Evolutionary conservation across 1,284 basidiomycete genomes (phyloP), one percentile per base, ranked within the genome.

Genomic region (Cryptococcus amylolentus): DNA sequence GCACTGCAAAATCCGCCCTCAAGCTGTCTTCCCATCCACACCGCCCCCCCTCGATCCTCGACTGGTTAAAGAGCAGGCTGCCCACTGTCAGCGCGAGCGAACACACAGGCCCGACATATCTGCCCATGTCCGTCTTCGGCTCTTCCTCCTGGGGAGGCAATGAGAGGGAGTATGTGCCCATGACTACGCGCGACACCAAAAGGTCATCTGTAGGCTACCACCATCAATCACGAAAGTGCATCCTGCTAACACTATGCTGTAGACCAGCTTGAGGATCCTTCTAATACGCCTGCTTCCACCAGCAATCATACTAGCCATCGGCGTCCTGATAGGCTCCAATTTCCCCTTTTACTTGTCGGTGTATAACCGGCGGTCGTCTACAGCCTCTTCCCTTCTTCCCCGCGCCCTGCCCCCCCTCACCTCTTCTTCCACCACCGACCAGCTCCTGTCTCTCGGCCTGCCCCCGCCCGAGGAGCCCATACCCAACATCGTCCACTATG

Each of bases 401-500:
- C 42, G 52, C 8, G 44, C 60, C 5, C 55, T 71, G 12, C 64
- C 65, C 16, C 66, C 66, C 9, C 50, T 61, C 5, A 64, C 63
- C 3, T 58, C 62, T 9, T 56, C 62, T 9, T 20, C 55, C 6
- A 31, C 49, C 1, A 52, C 55, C 27, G 20, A 31, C 4, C 18
- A 23, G 1, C 42, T 52, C 16, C 23, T 53, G 9, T 28, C 31
- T 12, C 18, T 50, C 12, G 49, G 43, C n/a, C 59, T 69, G 2
- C 70, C 70, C 38, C 26, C 18, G 6, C 66, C 69, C 8, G 18
- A 50, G 16, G 62, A 67, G 4, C 57, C 57, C 12, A 67, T 70
- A 44, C 72, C 72, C 14, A 73, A 72, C 53, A 53, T 71, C 41
- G 71, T 76, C 2, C 74, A 75, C 53, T 75, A 72, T 50, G 68